phyloP scores from a whole-genome alignment of 805 yeast genomes.

The Alloascoidea hylecoeti region DNA sequence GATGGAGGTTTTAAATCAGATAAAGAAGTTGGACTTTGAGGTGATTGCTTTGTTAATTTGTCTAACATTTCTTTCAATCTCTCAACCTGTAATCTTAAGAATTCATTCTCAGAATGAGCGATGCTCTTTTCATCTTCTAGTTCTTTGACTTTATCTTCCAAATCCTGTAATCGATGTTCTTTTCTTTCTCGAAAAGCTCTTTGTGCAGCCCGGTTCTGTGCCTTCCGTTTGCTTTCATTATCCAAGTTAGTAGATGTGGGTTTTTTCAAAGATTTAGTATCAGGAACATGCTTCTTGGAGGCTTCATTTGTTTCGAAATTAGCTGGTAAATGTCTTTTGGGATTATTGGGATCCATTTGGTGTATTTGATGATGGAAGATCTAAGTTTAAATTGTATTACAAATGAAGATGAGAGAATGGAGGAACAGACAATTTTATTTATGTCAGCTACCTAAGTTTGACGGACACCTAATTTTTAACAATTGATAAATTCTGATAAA shows the following conservation, averaged over 20 bases:
- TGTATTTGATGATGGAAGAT: too few species aligned
- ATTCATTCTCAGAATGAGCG: slow-evolving; percentile 57
- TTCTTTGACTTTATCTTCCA: slow-evolving; percentile 48
- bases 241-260: too few species aligned
- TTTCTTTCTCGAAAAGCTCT: slow-evolving; percentile 74
- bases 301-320: too few species aligned
- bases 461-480: neutral
- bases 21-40: slow-evolving; percentile 8
- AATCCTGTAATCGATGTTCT: slow-evolving; percentile 59
- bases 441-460: neutral
- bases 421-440: neutral
- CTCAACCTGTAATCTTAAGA: slow-evolving; percentile 63
- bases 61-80: slow-evolving; percentile 59
- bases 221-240: slow-evolving; percentile 68
- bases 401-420: too few species aligned
- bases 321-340: too few species aligned
- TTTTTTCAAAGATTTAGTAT: too few species aligned
- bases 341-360: too few species aligned
- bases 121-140: slow-evolving; percentile 53
- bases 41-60: slow-evolving; percentile 23
- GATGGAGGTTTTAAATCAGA: neutral
- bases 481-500: neutral
- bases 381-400: too few species aligned
- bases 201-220: slow-evolving; percentile 84
- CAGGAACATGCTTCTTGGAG: too few species aligned